Evolutionary conservation across 768 basidiomycete species (phyloP).

Genomic region (Boletus vinaceobasis): DNA sequence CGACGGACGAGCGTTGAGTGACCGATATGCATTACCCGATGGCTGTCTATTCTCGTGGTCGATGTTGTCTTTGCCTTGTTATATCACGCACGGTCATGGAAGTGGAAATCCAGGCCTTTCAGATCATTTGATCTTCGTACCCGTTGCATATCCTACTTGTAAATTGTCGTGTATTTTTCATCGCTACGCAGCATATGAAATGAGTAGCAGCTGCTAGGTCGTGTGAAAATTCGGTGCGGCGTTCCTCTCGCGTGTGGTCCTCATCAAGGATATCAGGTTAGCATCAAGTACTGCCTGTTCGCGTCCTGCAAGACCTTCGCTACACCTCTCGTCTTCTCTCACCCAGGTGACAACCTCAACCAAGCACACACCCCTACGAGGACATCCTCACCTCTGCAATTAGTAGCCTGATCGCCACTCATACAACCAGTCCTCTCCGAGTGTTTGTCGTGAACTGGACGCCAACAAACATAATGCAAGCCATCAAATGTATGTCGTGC

Average conservation of each 20-base stretch:
- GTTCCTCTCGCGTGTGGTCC: conserved; percentile 15
- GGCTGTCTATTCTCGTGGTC: conserved; percentile 24
- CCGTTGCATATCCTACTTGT: conserved; percentile 29
- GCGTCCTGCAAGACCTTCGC: conserved; percentile 6
- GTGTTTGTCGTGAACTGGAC: conserved; percentile 15
- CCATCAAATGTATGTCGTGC: conserved; percentile 77
- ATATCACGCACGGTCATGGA: conserved; percentile 13
- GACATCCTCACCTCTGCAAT: conserved; percentile 9
- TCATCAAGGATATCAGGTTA: conserved; percentile 29
- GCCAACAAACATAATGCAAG: conserved; percentile 58
- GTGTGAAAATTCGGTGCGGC: conserved; percentile 24
- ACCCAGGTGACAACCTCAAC: conserved; percentile 1
- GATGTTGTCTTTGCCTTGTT: conserved; percentile 12
- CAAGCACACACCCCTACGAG: background rate
- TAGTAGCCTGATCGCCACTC: conserved; percentile 15
- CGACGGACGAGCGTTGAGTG: conserved; percentile 39
- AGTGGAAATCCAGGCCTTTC: background rate
- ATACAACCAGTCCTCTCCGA: conserved; percentile 9
- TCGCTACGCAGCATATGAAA: background rate
- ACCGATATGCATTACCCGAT: conserved; percentile 12
- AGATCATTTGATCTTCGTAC: conserved; percentile 7
- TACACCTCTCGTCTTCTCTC: background rate
- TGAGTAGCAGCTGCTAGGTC: conserved; percentile 6
- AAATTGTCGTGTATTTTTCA: conserved; percentile 26
- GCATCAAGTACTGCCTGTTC: conserved; percentile 25